phyloP scores from a whole-genome alignment of 192 early-diverging fungal species.

The Gonapodya prolifera region DNA sequence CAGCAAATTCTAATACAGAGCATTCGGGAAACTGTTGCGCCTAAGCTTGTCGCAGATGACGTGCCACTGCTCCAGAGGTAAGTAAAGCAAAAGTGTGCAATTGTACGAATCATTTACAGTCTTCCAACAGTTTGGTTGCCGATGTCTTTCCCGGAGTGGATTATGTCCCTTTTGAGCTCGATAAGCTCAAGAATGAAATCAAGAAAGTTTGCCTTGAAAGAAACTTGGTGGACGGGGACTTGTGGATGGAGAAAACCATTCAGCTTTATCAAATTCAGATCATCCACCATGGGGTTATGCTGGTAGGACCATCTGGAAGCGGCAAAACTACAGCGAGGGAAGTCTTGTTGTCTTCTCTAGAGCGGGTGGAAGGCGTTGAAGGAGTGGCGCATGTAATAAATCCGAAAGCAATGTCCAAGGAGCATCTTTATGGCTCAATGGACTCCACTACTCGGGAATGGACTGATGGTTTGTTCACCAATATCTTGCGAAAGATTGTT shows the following conservation, averaged over 20 bases:
- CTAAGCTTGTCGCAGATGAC: conserved; percentile 97
- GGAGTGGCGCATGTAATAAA: conserved; percentile 91
- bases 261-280: conserved; percentile 97
- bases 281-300: conserved; percentile 98
- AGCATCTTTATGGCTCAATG: conserved; percentile 88
- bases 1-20: conserved; percentile 92
- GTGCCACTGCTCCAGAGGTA: conserved; percentile 69
- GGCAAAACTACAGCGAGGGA: conserved; percentile 94
- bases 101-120: conserved; percentile 1
- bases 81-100: conserved; percentile 10
- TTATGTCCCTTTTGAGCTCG: conserved; percentile 66
- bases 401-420: conserved; percentile 96
- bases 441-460: conserved; percentile 98
- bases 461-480: conserved; percentile 98
- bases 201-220: conserved; percentile 61
- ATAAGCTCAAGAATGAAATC: conserved; percentile 59
- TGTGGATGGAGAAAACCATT: conserved; percentile 93
- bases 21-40: conserved; percentile 92
- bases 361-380: conserved; percentile 77
- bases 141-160: conserved; percentile 92
- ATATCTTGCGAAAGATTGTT: conserved; percentile 91
- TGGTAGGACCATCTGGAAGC: conserved; percentile 95
- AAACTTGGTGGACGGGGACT: conserved; percentile 56
- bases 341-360: conserved; percentile 79
- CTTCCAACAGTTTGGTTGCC: conserved; percentile 48